Base-by-base conservation (phyloP, 1,139 yeast species). In the Dujonia santamariae region DNA sequence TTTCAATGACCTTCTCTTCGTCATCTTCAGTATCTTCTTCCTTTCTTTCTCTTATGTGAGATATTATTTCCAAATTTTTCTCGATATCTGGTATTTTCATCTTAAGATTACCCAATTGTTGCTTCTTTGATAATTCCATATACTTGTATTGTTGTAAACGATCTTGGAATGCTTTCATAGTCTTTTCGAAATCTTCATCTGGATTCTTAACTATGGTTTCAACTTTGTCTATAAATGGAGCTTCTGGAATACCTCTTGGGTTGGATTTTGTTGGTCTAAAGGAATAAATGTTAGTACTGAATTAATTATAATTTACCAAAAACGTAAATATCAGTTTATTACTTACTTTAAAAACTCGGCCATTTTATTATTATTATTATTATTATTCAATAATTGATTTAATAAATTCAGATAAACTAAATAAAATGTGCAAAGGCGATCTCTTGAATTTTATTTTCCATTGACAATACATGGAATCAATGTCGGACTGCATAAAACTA, bases 241-340 rank as follows among this genome's bases (percentile, higher is more conserved):
- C 98, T 51, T 85, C 85, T 8, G 98, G 99, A 38, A 92, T 92
- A 1, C 98, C 98, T 44, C 97, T 73, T 16, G 96, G 92, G 50
- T 90, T 90, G 30, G 80, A 59, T 30, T 69, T 67, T 16, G 63
- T 72, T 9, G 80, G 74, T 52, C 80, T 75, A 31, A 2, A 15
- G 7, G 8, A 6, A 15, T 13, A n/a, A n/a, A n/a, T 6, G 59
- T 59, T 56, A 56, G 62, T 48, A 19, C 17, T 7, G 7, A 14
- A 11, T 8, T 6, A 19, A 15, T 9, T n/a, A n/a, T n/a, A n/a
- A n/a, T n/a, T n/a, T n/a, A n/a, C n/a, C n/a, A n/a, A n/a, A n/a
- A n/a, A n/a, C n/a, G n/a, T n/a, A n/a, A n/a, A n/a, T n/a, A n/a
- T n/a, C n/a, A n/a, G n/a, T n/a, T n/a, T n/a, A n/a, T n/a, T 35